phyloP scores from a whole-genome alignment of 2,329 filamentous ascomycete species.

The Nannizziopsis barbatae region DNA sequence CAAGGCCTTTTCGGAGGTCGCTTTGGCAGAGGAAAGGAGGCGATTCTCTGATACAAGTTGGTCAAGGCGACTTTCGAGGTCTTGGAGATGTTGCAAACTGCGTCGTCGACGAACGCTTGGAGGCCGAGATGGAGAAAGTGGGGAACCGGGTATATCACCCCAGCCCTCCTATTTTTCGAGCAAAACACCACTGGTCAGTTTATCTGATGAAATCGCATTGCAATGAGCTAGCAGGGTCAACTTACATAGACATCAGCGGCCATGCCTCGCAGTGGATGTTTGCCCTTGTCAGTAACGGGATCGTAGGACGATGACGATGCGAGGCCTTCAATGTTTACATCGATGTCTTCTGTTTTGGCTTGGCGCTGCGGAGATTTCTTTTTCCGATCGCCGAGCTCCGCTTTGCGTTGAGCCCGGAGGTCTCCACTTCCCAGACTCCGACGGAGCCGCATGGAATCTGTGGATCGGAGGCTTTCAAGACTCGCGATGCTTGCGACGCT shows the following conservation, averaged over 20 bases:
- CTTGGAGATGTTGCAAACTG: slow-evolving; percentile 85
- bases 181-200: slow-evolving; percentile 16
- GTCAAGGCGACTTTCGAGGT: slow-evolving; percentile 77
- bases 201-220: slow-evolving; percentile 9
- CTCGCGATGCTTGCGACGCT: slow-evolving; percentile 5
- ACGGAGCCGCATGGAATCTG: slow-evolving; percentile 30
- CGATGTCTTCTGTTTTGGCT: slow-evolving; percentile 11
- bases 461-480: neutral
- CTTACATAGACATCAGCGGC: slow-evolving; percentile 78
- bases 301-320: slow-evolving; percentile 50
- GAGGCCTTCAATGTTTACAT: slow-evolving; percentile 30
- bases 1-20: slow-evolving; percentile 55
- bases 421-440: slow-evolving; percentile 63
- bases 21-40: slow-evolving; percentile 60
- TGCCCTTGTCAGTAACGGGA: slow-evolving; percentile 77
- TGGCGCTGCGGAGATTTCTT: slow-evolving; percentile 12
- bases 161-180: slow-evolving; percentile 62
- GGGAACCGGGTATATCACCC: slow-evolving; percentile 74
- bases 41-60: slow-evolving; percentile 72
- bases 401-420: slow-evolving; percentile 52
- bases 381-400: slow-evolving; percentile 16
- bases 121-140: slow-evolving; percentile 78
- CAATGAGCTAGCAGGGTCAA: slow-evolving; percentile 25
- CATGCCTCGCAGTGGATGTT: slow-evolving; percentile 74
- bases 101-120: slow-evolving; percentile 93